Base-by-base conservation (phyloP, 371 early-diverging fungal species). In the Syncephalastrum contaminatum region DNA sequence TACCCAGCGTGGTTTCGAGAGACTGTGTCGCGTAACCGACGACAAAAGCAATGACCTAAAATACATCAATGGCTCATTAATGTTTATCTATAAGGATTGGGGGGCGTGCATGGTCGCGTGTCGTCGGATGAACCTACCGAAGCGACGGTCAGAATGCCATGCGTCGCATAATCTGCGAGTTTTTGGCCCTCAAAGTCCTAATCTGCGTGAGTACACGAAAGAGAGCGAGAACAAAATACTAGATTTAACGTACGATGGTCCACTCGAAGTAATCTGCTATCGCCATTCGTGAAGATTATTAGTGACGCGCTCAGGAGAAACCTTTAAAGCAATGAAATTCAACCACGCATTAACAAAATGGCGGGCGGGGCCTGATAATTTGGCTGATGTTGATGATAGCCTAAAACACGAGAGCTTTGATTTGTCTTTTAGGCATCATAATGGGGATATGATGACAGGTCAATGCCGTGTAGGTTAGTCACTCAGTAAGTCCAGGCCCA, bases 101-200 rank as follows among this genome's bases (percentile, higher is more conserved):
- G 51, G 15, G 13, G 51, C 12, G 14, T 14, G 40, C 21, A 39
- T 27, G 19, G 8, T 24, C 20, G 8, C 19, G 19, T 41, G 14
- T 59, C 7, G 18, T 48, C 14, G 3, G 30, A 40, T 41, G 36
- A 30, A 55, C 46, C 63, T 70, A 67, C 74, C 16, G 68, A 65
- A 14, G 58, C 54, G 8, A 61, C 58, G 1, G 60, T 63, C 54
- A 68, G 60, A 21, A 64, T 62, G 10, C 58, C 3, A 13, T 64
- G 63, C 19, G 67, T 64, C 12, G 69, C 55, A 30, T 69, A 48
- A 20, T 64, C 65, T 16, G 59, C 60, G 19, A 59, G 60, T 10
- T 43, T 40, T 44, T 64, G 65, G 13, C 65, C 65, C 45, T 71
- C 24, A 58, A 64, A 56, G 47, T 60, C 58, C 69, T 74, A 46